Percentiles rank a stretch among this genome's conserved stretches.
These are phyloP conservation scores for Oryza rufipogon DNA, from an alignment of 176 grass and related monocot genomes.

Conservation along the genomic window DNA sequence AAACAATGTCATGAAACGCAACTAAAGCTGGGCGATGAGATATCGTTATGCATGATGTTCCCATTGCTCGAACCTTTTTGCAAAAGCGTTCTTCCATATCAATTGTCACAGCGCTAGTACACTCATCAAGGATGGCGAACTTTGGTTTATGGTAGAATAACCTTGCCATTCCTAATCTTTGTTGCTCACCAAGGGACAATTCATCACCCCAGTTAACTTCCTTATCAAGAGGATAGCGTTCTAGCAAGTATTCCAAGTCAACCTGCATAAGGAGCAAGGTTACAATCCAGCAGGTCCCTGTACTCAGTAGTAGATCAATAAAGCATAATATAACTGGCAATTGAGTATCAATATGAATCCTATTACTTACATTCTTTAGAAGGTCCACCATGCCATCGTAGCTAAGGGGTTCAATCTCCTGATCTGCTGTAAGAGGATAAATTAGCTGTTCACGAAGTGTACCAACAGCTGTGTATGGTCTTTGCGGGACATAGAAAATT, in stretches of 20 bases:
- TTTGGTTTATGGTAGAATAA: conserved; percentile 98
- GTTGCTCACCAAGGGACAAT: conserved; percentile 97
- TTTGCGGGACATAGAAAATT: conserved; percentile 99
- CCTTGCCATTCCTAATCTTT: conserved; percentile 98
- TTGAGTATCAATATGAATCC: conserved; percentile 3
- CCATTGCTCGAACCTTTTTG: conserved; percentile 93
- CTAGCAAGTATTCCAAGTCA: conserved; percentile 95
- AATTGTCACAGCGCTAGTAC: conserved; percentile 96
- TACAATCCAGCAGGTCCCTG: conserved; percentile 41
- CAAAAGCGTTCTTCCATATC: conserved; percentile 99
- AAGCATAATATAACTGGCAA: conserved; percentile 28
- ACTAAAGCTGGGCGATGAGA: conserved; percentile 96
- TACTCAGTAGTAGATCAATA: conserved; percentile 31
- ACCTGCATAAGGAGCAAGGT: conserved; percentile 64
- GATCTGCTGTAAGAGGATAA: conserved; percentile 86
- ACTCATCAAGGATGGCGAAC: conserved; percentile 99
- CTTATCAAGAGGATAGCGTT: conserved; percentile 92
- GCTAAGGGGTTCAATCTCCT: conserved; percentile 82
- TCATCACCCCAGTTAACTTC: conserved; percentile 99
- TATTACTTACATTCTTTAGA: conserved; percentile 98
- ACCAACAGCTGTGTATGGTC: conserved; percentile 98
- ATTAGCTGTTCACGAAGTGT: conserved; percentile 98
- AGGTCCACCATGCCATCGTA: conserved; percentile 87
- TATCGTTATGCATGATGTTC: conserved; percentile 98
- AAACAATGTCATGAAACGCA: conserved; percentile 99